Percentiles rank a stretch among this genome's conserved stretches.
Evolutionary conservation across 306 rosid species (phyloP).

Genomic region (Ziziphus jujuba): DNA sequence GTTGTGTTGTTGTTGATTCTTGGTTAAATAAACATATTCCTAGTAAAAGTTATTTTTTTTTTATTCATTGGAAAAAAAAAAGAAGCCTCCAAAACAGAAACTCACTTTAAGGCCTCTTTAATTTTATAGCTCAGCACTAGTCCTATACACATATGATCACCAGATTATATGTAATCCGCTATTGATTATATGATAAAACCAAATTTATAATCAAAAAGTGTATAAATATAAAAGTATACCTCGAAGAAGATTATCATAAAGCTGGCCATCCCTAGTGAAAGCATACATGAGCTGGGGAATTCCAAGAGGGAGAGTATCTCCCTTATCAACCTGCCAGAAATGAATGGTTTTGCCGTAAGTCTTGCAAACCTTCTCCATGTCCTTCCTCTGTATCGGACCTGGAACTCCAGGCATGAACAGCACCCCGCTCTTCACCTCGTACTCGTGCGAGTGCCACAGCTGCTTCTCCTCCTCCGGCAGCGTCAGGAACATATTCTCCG

Average conservation of each 20-base stretch:
- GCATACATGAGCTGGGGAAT: constrained; percentile 78
- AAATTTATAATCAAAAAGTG: no score
- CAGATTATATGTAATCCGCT: no score
- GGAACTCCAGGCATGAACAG: constrained; percentile 62
- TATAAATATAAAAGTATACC: constrained; percentile 13
- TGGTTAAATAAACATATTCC: no score
- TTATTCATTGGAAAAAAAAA: no score
- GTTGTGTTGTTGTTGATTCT: no score
- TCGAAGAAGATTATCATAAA: constrained; percentile 35
- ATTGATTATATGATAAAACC: no score
- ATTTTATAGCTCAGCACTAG: no score
- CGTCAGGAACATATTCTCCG: constrained; percentile 55
- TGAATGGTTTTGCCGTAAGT: constrained; percentile 82
- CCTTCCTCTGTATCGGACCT: constrained; percentile 39
- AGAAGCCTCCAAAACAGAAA: no score
- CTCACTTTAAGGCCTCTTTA: no score
- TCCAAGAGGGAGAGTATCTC: constrained; percentile 62
- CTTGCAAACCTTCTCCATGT: constrained; percentile 61
- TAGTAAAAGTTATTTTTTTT: no score
- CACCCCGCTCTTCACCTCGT: constrained; percentile 76
- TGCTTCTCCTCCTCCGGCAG: constrained; percentile 76
- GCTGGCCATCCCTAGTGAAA: constrained; percentile 70
- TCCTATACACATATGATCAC: no score
- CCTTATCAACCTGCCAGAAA: constrained; percentile 80
- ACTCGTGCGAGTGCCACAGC: constrained; percentile 83